Evolutionary conservation across 352 stramenopile genomes (phyloP).

Genomic region (Phytophthora pistaciae): DNA sequence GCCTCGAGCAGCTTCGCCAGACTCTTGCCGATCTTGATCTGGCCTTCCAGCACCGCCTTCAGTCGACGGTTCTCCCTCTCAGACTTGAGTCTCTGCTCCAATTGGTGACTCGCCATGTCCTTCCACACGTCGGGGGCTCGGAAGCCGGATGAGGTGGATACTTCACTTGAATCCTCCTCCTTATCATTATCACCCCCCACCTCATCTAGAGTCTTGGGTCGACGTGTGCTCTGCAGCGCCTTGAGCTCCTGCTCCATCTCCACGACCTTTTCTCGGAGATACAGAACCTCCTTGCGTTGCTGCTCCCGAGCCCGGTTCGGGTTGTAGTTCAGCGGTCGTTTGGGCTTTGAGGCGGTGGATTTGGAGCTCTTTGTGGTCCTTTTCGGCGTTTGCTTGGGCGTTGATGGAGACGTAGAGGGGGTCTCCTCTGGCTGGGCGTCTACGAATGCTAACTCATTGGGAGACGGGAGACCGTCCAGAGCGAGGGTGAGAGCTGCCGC

Average conservation of each 20-base stretch:
- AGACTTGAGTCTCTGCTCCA: constrained; percentile 52
- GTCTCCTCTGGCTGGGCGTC: constrained; percentile 5
- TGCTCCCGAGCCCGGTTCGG: constrained; percentile 49
- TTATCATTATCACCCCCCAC: neutral
- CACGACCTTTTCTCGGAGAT: constrained; percentile 49
- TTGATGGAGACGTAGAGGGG: neutral
- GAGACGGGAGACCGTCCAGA: constrained; percentile 27
- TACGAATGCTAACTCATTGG: constrained; percentile 15
- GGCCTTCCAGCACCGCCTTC: constrained; percentile 59
- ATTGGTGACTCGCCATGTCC: constrained; percentile 49
- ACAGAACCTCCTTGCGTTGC: constrained; percentile 50
- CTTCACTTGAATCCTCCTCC: neutral
- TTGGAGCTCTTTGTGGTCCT: constrained; percentile 8
- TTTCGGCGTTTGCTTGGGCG: constrained; percentile 5
- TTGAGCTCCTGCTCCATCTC: constrained; percentile 52
- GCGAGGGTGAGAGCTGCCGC: constrained; percentile 12
- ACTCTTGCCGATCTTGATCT: constrained; percentile 70
- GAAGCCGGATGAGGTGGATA: neutral
- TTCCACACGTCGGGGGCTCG: constrained; percentile 41
- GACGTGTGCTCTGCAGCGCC: constrained; percentile 30
- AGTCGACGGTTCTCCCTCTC: constrained; percentile 69
- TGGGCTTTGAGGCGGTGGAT: neutral
- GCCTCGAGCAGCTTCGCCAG: constrained; percentile 55
- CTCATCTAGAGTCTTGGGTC: neutral
- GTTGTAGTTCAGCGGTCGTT: constrained; percentile 44